A percentile compares a stretch with the other conserved stretches of the same genome.
These are phyloP conservation scores for Cladophialophora psammophila DNA, from an alignment of 2,329 filamentous ascomycete species.

Conservation along the genomic window DNA sequence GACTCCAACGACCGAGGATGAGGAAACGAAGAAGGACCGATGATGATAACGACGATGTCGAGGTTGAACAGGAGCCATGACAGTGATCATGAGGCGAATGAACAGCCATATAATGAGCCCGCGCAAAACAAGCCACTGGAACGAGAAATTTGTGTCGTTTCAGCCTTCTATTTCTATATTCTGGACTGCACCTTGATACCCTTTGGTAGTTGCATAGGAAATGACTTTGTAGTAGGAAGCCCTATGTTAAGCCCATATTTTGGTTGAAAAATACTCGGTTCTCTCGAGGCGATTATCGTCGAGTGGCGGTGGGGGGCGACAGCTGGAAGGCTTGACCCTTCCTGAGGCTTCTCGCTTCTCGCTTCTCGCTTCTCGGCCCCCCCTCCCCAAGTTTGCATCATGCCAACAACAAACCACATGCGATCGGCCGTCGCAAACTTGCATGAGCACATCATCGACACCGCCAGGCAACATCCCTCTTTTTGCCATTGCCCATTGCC, in stretches of 20 bases:
- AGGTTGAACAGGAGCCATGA: not conserved
- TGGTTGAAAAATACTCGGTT: no score
- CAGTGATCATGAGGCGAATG: not conserved
- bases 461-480: not conserved
- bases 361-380: no score
- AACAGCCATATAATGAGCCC: not conserved
- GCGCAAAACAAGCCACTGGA: not conserved
- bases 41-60: conserved; percentile 15
- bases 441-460: not conserved
- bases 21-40: conserved; percentile 40
- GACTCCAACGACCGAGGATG: conserved; percentile 39
- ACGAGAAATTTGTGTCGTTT: not conserved
- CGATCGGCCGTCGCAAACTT: conserved; percentile 5
- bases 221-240: not conserved
- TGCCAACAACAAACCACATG: not conserved
- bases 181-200: not conserved
- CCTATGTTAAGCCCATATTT: no score
- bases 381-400: conserved; percentile 8
- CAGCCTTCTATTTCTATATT: not conserved
- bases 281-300: no score
- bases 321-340: no score
- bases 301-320: no score
- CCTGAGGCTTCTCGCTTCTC: no score
- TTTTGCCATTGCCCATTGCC: no score
- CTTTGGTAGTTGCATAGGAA: not conserved